Base-by-base conservation (phyloP, 2,329 filamentous ascomycete genomes). In the Coniochaeta sp. region DNA sequence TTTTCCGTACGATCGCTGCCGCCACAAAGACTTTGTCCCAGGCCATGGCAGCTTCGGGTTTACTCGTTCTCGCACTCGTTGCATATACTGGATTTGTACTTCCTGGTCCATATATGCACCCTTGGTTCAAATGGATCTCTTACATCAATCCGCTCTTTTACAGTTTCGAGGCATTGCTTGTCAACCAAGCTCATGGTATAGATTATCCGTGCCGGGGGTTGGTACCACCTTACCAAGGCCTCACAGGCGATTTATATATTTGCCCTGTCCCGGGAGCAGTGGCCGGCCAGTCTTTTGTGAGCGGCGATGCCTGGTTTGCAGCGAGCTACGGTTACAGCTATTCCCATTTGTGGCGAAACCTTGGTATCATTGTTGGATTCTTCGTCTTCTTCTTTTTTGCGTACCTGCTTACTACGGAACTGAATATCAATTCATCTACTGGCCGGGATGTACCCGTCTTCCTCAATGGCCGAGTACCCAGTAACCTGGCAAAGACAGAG, bases 101-200 rank as follows among this genome's bases (percentile, higher is more conserved):
- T 36, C 67, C 74, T 0, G 69, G 74, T 1, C 73, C 75, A 0
- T 65, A 88, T 67, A 91, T 89, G 88, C 80, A 86, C 26, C 82
- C 81, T 0, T 93, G 89, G 88, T 87, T 89, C 56, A 76, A 83
- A 31, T 93, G 90, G 90, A 88, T 93, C 58, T 82, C 86, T 31
- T 91, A 86, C 74, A 78, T 92, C 58, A 88, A 91, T 62, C 88
- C 89, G 0, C 82, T 91, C 34, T 86, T 79, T 38, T 92, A 91
- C 67, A 86, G 81, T 1, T 93, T 91, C 65, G 89, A 92, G 69
- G 81, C 83, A 1, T 74, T 91, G 19, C 82, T 90, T 72, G 78
- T 86, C 61, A 93, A 92, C 71, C 90, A 95, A 68, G 88, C 89
- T 64, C 80, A 84, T 62, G 78, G 80, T 5, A 79, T 76, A 1